Base-by-base conservation (phyloP, 805 yeast species). In the Phaffomyces opuntiae region DNA sequence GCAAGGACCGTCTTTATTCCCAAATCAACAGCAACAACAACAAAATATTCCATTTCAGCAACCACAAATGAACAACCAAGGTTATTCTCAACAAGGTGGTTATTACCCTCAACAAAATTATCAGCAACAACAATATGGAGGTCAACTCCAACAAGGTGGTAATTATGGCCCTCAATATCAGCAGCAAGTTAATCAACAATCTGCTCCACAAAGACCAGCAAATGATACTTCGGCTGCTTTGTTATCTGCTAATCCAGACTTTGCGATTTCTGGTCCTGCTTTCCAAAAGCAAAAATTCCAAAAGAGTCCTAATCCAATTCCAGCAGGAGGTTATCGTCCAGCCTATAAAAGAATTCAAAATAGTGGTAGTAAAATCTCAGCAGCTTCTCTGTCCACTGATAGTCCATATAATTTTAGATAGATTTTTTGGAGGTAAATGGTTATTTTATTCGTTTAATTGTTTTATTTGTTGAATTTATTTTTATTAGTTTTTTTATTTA, bases 181-280 rank as follows among this genome's bases (percentile, higher is more conserved):
- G 13, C 43, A 36, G 14, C 47, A 40, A 32, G 19, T 9, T 16
- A 17, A 33, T 24, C 47, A 31, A 32, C 38, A 42, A 39, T 48
- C 48, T 2, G 29, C 29, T 7, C 25, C 31, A 29, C 31, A 29
- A 29, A 29, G 14, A 4, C 31, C 31, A 29, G 7, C 11, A 4
- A 46, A 38, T 36, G 54, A 61, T 39, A 56, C 70, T 13, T 60
- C 77, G 1, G 79, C 73, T 43, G 54, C 67, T 41, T 54, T 75
- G 47, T 57, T 77, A 44, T 65, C 69, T 36, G 67, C 68, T 43
- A 77, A 74, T 51, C 81, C 81, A 25, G 78, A 76, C 52, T 75
- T 77, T 53, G 58, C 52, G 12, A 51, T 56, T 35, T 53, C 54
- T 17, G 62, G 61, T 4, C 53, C 56, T 4, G 53, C 60, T n/a